phyloP scores from a whole-genome alignment of 805 yeast species.

The Sugiyamaella floridensis region DNA sequence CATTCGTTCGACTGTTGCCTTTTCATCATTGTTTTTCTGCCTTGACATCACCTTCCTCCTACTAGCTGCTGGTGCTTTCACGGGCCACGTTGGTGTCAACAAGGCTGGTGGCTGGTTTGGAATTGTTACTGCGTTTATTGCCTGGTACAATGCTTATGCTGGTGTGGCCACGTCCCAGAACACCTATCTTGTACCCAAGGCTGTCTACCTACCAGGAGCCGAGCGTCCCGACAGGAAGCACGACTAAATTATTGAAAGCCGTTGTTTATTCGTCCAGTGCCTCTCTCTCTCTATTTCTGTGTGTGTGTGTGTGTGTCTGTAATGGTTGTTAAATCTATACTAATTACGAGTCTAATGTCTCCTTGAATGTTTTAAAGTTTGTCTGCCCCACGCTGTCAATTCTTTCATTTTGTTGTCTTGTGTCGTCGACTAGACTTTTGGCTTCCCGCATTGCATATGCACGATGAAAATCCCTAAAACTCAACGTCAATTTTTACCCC shows the following conservation, averaged over 20 bases:
- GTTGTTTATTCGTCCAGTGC: no score
- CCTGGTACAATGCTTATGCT: slow-evolving; percentile 59
- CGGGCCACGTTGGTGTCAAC: slow-evolving; percentile 28
- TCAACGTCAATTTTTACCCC: no score
- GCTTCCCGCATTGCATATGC: background rate
- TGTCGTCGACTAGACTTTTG: background rate
- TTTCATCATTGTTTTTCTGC: slow-evolving; percentile 49
- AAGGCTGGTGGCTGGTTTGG: slow-evolving; percentile 63
- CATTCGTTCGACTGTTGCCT: slow-evolving; percentile 57
- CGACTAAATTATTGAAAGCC: background rate
- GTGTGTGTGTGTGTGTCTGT: no score
- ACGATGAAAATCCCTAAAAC: no score
- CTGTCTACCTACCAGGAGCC: slow-evolving; percentile 43
- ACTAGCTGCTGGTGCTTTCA: slow-evolving; percentile 30
- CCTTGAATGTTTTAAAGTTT: no score
- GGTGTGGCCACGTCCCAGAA: slow-evolving; percentile 54
- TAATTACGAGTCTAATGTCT: background rate
- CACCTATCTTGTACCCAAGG: slow-evolving; percentile 47
- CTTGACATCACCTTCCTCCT: slow-evolving; percentile 50
- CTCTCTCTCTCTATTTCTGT: no score
- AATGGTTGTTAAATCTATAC: background rate
- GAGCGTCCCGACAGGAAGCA: background rate
- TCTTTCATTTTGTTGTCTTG: background rate
- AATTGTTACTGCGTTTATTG: slow-evolving; percentile 46
- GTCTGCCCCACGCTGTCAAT: background rate